Evolutionary conservation across 768 basidiomycete species (phyloP).

Genomic region (Trametes coccinea): DNA sequence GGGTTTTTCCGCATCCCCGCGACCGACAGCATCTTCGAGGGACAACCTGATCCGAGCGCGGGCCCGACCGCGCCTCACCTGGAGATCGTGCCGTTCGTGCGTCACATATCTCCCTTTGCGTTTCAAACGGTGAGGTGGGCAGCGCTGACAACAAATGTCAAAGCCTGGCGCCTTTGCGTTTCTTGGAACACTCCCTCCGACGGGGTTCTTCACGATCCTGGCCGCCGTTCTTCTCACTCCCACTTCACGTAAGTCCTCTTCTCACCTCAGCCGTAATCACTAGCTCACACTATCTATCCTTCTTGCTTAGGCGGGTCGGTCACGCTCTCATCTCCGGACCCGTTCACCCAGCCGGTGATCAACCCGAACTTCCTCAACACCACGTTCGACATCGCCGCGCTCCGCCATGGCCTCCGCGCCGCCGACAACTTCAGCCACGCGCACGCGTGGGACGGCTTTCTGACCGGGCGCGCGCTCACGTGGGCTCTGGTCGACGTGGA

Average conservation of each 20-base stretch:
- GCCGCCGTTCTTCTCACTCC: conserved; percentile 22
- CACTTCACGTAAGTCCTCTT: conserved; percentile 23
- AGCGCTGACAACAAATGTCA: not conserved
- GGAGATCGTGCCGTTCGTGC: conserved; percentile 13
- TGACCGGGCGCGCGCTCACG: not conserved
- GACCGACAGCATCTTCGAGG: conserved; percentile 1
- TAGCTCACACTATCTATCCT: too few relatives aligned
- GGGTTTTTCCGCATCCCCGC: conserved; percentile 12
- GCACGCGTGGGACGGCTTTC: conserved; percentile 15
- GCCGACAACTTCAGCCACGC: conserved; percentile 8
- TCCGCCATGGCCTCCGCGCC: conserved; percentile 24
- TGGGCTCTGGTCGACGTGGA: conserved; percentile 5
- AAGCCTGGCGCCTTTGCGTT: not conserved
- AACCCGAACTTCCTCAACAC: conserved; percentile 30
- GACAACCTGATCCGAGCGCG: conserved; percentile 13
- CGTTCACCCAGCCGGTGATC: conserved; percentile 30
- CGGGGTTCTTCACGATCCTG: conserved; percentile 25
- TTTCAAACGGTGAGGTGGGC: too few relatives aligned
- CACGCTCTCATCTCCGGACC: conserved; percentile 26
- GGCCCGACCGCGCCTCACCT: conserved; percentile 19
- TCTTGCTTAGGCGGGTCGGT: conserved; percentile 27
- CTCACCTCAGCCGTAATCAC: too few relatives aligned
- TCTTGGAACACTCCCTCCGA: not conserved
- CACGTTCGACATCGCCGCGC: conserved; percentile 31
- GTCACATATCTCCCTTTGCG: not conserved